A percentile compares a stretch with the other conserved stretches of the same genome.
phyloP scores from a whole-genome alignment of 306 rosid species.

The Prunus dulcis region DNA sequence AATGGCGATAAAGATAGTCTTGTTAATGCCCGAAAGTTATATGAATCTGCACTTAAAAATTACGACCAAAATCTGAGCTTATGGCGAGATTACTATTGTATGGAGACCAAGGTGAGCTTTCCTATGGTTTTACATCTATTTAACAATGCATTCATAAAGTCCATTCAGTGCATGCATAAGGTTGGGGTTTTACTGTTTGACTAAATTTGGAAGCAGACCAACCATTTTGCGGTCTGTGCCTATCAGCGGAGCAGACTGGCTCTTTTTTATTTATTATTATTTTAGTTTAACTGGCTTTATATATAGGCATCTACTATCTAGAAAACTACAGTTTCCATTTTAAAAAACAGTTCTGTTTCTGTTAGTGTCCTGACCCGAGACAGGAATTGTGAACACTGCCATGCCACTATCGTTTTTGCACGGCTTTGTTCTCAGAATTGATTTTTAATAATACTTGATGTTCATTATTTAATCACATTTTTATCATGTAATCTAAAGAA shows the following conservation, averaged over 20 bases:
- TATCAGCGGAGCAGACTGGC: background rate
- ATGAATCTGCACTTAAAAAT: constrained; percentile 67
- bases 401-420: background rate
- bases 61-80: constrained; percentile 60
- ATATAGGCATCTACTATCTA: background rate
- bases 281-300: background rate
- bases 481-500: background rate
- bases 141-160: background rate
- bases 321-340: background rate
- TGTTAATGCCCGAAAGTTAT: constrained; percentile 59
- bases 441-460: background rate
- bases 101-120: constrained; percentile 71
- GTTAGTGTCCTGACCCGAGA: background rate
- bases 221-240: too few relatives aligned
- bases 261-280: too few relatives aligned
- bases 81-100: constrained; percentile 66
- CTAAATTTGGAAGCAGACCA: background rate
- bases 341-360: background rate
- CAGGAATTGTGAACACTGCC: background rate
- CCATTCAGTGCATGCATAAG: background rate
- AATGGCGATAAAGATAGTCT: constrained; percentile 68
- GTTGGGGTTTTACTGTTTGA: background rate
- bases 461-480: background rate
- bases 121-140: background rate
- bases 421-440: background rate